Evolutionary conservation across 768 basidiomycete genomes (phyloP), one percentile per base, ranked within the genome.

Genomic region (Lactarius vividus): DNA sequence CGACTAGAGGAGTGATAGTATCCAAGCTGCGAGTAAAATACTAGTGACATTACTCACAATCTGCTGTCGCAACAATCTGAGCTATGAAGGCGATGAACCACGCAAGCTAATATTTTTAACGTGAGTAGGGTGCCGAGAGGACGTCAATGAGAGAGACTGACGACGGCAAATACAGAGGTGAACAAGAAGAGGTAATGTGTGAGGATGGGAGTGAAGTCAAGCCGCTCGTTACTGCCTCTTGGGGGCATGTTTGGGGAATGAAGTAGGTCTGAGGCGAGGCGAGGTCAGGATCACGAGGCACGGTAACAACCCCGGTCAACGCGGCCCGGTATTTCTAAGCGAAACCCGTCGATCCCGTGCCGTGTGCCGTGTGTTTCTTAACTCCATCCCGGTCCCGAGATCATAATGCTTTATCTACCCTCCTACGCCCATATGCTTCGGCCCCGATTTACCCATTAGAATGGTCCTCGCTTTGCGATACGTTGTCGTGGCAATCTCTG

Each of bases 161-260:
- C 92, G 64, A 92, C 74, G 37, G 93, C 81, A 57, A 97, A 83
- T 61, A 94, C 83, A 66, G 88, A 88, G 1, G 95, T 96, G 74
- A 92, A 88, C 31, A 96, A 82, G 74, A 96, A 95, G 73, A 96
- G 83, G 74, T 96, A 94, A 74, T 96, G 94, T 20, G 92, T 92
- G 64, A 94, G 82, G 68, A 96, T 90, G 67, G 92, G 94, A 1
- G 89, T 92, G 64, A 94, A 91, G 77, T 94, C 92, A 70, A 91
- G 84, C n/a, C 90, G 83, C 66, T 85, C 83, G 35, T 68, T 70
- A 74, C 78, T 82, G 65, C 80, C 81, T 71, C 84, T 75, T 49
- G 82, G 82, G 61, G 82, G 77, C 82, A 83, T 83, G 73, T 73
- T 54, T 54, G 39, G 31, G 46, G 46, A 49, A 28, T 40, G 61